Conservation (phyloP, 192 early-diverging fungal genomes). For the Linnemannia schmuckeri region DNA sequence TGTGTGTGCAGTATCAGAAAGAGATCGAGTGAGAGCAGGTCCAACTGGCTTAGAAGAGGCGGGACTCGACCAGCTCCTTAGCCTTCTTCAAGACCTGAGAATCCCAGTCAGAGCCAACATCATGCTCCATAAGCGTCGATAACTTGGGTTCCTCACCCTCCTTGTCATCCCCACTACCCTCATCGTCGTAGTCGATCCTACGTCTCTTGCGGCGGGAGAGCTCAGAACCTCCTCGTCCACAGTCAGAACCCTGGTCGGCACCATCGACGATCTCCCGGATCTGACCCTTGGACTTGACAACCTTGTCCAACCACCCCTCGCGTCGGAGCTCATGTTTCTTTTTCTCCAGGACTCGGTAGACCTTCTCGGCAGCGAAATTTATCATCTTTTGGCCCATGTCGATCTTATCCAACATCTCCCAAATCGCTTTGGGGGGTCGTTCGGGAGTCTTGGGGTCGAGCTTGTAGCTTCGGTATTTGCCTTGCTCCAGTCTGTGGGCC, state of each 20-base stretch:
- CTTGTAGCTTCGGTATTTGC: background rate
- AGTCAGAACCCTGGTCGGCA: background rate
- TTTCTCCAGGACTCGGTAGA: background rate
- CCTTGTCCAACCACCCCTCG: background rate
- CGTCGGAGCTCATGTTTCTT: background rate
- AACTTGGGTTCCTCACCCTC: background rate
- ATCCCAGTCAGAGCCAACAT: background rate
- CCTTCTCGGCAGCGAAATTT: background rate
- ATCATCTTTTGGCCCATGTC: background rate
- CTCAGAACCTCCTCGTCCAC: background rate
- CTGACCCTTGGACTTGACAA: background rate
- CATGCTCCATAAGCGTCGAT: constrained; percentile 2
- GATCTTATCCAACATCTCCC: background rate
- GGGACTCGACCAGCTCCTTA: background rate
- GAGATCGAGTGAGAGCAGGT: background rate
- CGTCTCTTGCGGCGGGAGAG: constrained; percentile 4
- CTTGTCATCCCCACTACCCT: background rate
- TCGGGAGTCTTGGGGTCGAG: constrained; percentile 2
- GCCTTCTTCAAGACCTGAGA: background rate
- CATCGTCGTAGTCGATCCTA: background rate
- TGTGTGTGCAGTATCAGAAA: background rate
- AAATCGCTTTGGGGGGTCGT: background rate
- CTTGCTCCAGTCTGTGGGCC: background rate
- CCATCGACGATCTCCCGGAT: background rate
- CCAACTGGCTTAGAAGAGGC: background rate